Base-by-base conservation (phyloP, 1,284 basidiomycete species). In the Marasmius tenuissimus region DNA sequence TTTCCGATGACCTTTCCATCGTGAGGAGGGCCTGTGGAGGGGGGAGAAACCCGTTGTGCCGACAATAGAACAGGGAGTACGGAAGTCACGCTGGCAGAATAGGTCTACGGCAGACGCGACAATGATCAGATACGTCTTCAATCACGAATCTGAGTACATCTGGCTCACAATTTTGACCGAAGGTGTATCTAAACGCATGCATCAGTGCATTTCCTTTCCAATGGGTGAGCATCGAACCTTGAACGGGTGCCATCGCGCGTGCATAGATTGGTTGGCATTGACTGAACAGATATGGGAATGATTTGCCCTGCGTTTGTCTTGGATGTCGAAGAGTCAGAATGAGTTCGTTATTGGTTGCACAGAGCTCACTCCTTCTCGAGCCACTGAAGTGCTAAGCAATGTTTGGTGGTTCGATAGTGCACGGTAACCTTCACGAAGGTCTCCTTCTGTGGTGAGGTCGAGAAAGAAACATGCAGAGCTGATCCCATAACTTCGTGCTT, bases 211-310 rank as follows among this genome's bases (percentile, higher is more conserved):
- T 57, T 22, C 38, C 37, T 20, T 22, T 22, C 51, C 11, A 34
- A 56, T 47, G n/a, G 20, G 16, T 14, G 14, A 4, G 9, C n/a
- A 18, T 67, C 71, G 52, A 52, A 83, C 92, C 92, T 84, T 96
- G 93, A 54, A 92, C 75, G 0, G 95, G 95, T 0, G 90, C 84
- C 57, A 97, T 75, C 1, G 90, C 84, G 54, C 94, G 85, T 9
- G 91, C 91, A 71, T 96, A 94, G 68, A 95, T 96, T 18, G 96
- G 94, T 73, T 98, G 96, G 71, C 92, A 94, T 75, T 98, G 96
- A 62, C 93, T 96, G 81, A 97, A 98, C 40, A 98, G 78, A 78
- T 93, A 98, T 0, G 94, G 92, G 75, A 92, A 89, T 60, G 81
- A 78, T 70, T 94, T 93, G 22, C 92, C 92, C 64, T 94, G 92